Evolutionary conservation across 176 grass and related monocot species (phyloP).

Genomic region (Chrysopogon serrulatus): DNA sequence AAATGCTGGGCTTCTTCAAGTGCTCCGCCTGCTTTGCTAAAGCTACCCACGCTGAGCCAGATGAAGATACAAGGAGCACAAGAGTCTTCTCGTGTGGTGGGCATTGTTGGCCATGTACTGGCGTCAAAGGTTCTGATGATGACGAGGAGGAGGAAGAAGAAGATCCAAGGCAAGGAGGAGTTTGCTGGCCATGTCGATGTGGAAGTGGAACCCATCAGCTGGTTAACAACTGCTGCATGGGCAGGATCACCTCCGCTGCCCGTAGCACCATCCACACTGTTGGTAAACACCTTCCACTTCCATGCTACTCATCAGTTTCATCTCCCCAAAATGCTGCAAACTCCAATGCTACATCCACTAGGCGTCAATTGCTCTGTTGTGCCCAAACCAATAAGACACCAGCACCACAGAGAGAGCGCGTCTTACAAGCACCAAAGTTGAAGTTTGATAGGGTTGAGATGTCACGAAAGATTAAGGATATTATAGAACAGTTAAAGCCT

Average conservation of each 20-base stretch:
- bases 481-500: no score
- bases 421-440: no score
- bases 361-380: neutral
- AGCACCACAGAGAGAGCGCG: no score
- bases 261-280: neutral
- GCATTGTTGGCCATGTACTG: neutral
- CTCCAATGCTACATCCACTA: neutral
- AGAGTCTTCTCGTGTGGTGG: neutral
- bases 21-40: neutral
- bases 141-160: neutral
- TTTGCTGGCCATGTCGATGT: neutral
- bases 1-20: neutral
- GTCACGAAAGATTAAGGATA: no score
- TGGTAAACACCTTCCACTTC: constrained; percentile 1
- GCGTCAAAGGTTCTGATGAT: neutral
- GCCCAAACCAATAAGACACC: neutral
- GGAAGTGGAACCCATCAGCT: no score
- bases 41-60: neutral
- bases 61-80: neutral
- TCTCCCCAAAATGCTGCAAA: neutral
- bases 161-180: neutral
- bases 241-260: neutral
- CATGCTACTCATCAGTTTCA: neutral
- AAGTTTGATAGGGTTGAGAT: no score
- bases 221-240: neutral